Base-by-base conservation (phyloP, 768 basidiomycete species). In the Boletus rubescentipes region DNA sequence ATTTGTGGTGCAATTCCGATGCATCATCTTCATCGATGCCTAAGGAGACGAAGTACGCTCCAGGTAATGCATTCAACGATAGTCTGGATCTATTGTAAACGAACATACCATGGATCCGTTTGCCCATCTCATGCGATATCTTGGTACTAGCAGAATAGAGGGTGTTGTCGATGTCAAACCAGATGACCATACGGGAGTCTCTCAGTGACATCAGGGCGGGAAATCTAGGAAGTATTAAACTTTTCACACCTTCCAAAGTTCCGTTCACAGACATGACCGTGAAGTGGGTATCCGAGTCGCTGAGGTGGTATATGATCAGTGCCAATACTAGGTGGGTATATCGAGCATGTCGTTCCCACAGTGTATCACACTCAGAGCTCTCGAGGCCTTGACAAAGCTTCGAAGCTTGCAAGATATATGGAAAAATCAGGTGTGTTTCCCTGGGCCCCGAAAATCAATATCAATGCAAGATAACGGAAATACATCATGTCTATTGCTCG, bases 151-250 rank as follows among this genome's bases (percentile, higher is more conserved):
- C 82, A 9, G 90, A 89, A 68, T 93, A 94, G 15, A 94, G 77
- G 3, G 91, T 92, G 62, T 94, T 93, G 70, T 93, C 92, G 54
- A 93, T 90, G 65, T 93, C 91, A 55, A 93, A 83, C 81, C 85
- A 93, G 46, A 91, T 77, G 45, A 91, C 71, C 56, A 70, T 70
- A 14, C 84, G 81, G 36, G 81, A 77, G 75, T 89, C 87, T 68
- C 57, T 54, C 35, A 23, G 11, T 12, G 14, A 31, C 4, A 35
- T 62, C 40, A 59, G 57, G 51, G 45, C 20, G 18, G 3, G 15
- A 32, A 16, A 37, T 15, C 30, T n/a, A 9, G 44, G 36, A 7
- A 57, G 32, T 30, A 31, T 6, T 2, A 5, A 42, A 32, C 9
- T 4, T 32, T 49, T 23, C 51, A 21, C 21, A 71, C 69, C 70